Evolutionary conservation across 441 rosid species (phyloP), one percentile per base, ranked within the genome.

Genomic region (Pelargonium fulgidum): DNA sequence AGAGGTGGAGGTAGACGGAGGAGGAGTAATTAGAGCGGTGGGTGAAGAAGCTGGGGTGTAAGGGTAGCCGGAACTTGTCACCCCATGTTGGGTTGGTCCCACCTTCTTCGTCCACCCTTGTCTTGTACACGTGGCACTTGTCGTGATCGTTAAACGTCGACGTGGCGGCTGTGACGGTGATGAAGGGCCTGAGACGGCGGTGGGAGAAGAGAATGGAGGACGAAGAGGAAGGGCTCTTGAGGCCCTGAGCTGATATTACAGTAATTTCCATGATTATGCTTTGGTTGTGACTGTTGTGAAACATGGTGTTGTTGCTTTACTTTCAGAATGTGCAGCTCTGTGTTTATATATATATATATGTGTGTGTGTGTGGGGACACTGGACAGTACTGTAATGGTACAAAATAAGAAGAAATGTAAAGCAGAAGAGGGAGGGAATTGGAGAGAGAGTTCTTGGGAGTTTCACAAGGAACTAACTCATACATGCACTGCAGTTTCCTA

Each of bases 31-130:
- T 24, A 24, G 62, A 56, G 10, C 77, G 68, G 29, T 81, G 76
- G 29, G 75, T 56, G 45, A 82, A 73, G 72, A 86, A 79, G 0
- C 68, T 24, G 7, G 75, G 17, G 56, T 82, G 87, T 0, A 79
- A 22, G 0, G 87, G 83, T 1, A 87, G 48, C 12, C 63, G 69
- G 58, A 87, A 85, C 68, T 77, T 85, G 68, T 87, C 85, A 13
- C 82, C 84, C 92, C 92, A 87, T 0, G 73, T 72, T 16, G 87
- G 87, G 73, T 80, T 78, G 0, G 75, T 68, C 7, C 89, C 91
- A 17, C 85, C 85, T 6, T 63, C 73, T 62, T 79, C 81, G 56
- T 85, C 88, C 12, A 81, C 73, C 68, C 81, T 76, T 0, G 89
- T 83, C 14, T 17, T 33, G 73, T 74, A 76, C 33, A 50, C 65